Percentiles rank a stretch among this genome's conserved stretches.
phyloP scores from a whole-genome alignment of 192 early-diverging fungal genomes.

The Chytriomyces hyalinus region DNA sequence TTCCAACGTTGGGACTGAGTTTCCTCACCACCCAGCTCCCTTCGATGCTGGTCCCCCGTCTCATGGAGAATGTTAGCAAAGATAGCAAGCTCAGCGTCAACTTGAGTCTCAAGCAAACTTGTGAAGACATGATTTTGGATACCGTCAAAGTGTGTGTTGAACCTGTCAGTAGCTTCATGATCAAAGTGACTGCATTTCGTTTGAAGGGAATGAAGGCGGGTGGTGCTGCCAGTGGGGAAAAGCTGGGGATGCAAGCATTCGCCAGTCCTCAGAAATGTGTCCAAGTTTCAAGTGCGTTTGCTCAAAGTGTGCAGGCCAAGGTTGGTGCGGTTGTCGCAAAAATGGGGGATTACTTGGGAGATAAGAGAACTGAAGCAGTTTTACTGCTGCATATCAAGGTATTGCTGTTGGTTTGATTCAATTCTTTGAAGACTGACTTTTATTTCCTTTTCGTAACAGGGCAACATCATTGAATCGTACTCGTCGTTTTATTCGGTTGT shows the following conservation, averaged over 20 bases:
- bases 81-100: conserved; percentile 53
- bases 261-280: conserved; percentile 37
- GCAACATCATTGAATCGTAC: conserved; percentile 49
- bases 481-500: conserved; percentile 41
- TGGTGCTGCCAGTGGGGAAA: neutral
- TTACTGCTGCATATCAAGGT: conserved; percentile 75
- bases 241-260: conserved; percentile 30
- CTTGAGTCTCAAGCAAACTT: conserved; percentile 69
- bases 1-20: conserved; percentile 38
- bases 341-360: conserved; percentile 74
- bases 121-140: conserved; percentile 79
- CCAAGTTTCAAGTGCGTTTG: conserved; percentile 56
- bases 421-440: conserved; percentile 19
- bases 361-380: conserved; percentile 75
- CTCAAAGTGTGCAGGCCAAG: conserved; percentile 53
- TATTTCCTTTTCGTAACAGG: conserved; percentile 10
- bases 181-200: conserved; percentile 68
- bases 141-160: conserved; percentile 67
- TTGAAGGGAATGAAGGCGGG: conserved; percentile 40
- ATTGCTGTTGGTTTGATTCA: conserved; percentile 2
- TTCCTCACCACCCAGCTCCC: conserved; percentile 42
- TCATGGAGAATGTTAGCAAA: conserved; percentile 55
- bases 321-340: conserved; percentile 61
- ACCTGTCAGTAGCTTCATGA: conserved; percentile 68
- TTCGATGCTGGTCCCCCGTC: conserved; percentile 44